A percentile compares a stretch with the other conserved stretches of the same genome.
These are phyloP conservation scores for Diacronema lutheri DNA, from an alignment of 78 protist genomes.

Conservation along the genomic window DNA sequence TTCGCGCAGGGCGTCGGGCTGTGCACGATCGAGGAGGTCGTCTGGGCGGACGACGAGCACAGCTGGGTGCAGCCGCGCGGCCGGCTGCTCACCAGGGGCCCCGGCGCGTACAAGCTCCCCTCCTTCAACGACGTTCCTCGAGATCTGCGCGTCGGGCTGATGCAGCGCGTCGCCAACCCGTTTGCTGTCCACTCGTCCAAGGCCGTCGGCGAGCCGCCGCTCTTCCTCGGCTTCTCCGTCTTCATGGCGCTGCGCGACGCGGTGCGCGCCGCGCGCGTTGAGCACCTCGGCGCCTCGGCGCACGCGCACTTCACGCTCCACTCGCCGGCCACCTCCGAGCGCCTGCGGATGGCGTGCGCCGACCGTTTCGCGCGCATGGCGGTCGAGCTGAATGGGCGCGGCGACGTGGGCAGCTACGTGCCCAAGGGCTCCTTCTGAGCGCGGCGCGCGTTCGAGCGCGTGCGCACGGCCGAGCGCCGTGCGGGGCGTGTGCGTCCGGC, in stretches of 20 bases:
- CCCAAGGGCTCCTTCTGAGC: no score
- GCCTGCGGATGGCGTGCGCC: slow-evolving; percentile 61
- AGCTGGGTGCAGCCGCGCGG: not conserved
- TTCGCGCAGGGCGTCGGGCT: slow-evolving; percentile 85
- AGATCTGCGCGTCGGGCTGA: not conserved
- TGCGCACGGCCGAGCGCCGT: no score
- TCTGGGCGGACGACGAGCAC: slow-evolving; percentile 10
- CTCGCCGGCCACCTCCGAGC: slow-evolving; percentile 82
- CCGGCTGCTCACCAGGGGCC: not conserved
- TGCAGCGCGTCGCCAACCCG: not conserved
- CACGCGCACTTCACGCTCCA: slow-evolving; percentile 44
- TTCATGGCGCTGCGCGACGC: slow-evolving; percentile 28
- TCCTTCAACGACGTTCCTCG: slow-evolving; percentile 13
- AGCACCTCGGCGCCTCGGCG: not conserved
- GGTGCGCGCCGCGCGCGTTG: slow-evolving; percentile 37
- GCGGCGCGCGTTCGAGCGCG: no score
- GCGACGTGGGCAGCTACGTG: no score
- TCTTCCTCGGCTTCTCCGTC: slow-evolving; percentile 39
- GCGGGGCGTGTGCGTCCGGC: no score
- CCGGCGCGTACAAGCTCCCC: slow-evolving; percentile 24
- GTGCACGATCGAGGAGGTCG: slow-evolving; percentile 82
- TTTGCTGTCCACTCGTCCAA: slow-evolving; percentile 34
- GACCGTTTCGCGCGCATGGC: not conserved
- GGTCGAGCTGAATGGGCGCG: no score
- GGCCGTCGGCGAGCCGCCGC: slow-evolving; percentile 74